Percentiles rank a stretch among this genome's conserved stretches.
Conservation (phyloP, 805 yeast genomes). For the Saccharomycopsis fibuligera region DNA sequence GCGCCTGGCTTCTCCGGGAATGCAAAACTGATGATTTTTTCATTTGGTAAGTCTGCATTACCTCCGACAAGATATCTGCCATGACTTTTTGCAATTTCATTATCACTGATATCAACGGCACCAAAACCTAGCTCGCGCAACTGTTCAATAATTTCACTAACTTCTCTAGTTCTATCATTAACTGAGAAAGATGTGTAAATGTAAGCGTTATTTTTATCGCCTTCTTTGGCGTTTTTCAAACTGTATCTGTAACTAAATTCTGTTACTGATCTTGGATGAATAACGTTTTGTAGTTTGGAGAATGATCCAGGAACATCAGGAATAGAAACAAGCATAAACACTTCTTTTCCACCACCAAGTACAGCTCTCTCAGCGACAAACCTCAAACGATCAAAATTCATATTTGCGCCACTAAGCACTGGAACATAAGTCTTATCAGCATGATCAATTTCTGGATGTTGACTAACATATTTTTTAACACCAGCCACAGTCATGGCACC, state of each 20-base stretch:
- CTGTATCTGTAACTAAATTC: slow-evolving; percentile 88
- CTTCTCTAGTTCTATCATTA: slow-evolving; percentile 62
- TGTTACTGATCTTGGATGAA: slow-evolving; percentile 86
- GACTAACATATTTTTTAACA: slow-evolving; percentile 68
- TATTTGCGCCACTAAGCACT: slow-evolving; percentile 90
- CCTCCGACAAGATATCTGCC: slow-evolving; percentile 97
- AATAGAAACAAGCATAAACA: slow-evolving; percentile 80
- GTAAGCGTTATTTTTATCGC: slow-evolving; percentile 45
- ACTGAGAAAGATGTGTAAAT: slow-evolving; percentile 82
- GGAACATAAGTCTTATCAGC: slow-evolving; percentile 70
- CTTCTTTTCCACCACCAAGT: slow-evolving; percentile 97
- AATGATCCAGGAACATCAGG: slow-evolving; percentile 95
- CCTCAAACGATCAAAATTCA: slow-evolving; percentile 94
- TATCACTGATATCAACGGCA: slow-evolving; percentile 81
- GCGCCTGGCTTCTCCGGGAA: slow-evolving; percentile 99
- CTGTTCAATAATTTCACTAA: slow-evolving; percentile 52
- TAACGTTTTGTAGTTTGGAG: slow-evolving; percentile 62
- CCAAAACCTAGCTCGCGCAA: slow-evolving; percentile 56
- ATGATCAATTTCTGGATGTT: slow-evolving; percentile 67
- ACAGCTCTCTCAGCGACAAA: slow-evolving; percentile 97
- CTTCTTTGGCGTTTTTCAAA: slow-evolving; percentile 30
- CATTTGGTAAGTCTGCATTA: slow-evolving; percentile 63
- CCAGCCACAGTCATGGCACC: slow-evolving; percentile 98
- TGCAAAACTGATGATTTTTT: slow-evolving; percentile 76
- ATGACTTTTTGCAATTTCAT: slow-evolving; percentile 93